Base-by-base conservation (phyloP, 305 asterid species). In the Fraxinus greggii region DNA sequence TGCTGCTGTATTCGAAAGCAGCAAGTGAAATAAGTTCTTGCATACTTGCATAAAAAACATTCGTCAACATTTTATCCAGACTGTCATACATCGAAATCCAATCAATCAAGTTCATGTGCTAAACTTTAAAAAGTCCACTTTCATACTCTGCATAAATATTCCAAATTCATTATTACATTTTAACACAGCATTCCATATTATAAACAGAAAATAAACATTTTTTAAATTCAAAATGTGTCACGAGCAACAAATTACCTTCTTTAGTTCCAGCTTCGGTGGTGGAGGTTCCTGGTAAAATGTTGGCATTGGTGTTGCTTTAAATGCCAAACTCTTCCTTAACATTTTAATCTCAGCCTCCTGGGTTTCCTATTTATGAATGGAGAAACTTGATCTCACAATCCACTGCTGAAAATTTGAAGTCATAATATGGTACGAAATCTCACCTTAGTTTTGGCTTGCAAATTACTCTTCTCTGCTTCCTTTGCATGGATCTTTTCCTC, bases 401-500 rank as follows among this genome's bases (percentile, higher is more conserved):
- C 24, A 45, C 5, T 21, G 42, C 73, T 65, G 2, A 7, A 65
- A 65, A 24, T 6, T 40, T 51, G 72, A 51, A 45, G n/a, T 45
- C 19, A 45, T 10, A 45, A 79, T 51, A 79, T 28, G 81, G 67
- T 36, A 54, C 4, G 15, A 72, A 65, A 63, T 19, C 35, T 77
- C 33, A 92, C 98, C 97, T 92, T 95, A 74, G 91, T 72, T 86
- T 86, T 90, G 15, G 93, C 98, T 83, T 92, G 94, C 90, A 95
- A 17, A 82, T 86, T 88, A 81, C 63, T 93, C 89, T 92, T 89
- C 48, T 95, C 97, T 36, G 79, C 91, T 92, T 95, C 99, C 91
- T 93, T 88, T 2, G 98, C 99, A 72, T 90, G 98, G 81, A 93
- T 92, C 89, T 92, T 95, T 77, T 95, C 97, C 92, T 93, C 99